phyloP scores from a whole-genome alignment of 129 eudicot species.

The Flaveria robusta region DNA sequence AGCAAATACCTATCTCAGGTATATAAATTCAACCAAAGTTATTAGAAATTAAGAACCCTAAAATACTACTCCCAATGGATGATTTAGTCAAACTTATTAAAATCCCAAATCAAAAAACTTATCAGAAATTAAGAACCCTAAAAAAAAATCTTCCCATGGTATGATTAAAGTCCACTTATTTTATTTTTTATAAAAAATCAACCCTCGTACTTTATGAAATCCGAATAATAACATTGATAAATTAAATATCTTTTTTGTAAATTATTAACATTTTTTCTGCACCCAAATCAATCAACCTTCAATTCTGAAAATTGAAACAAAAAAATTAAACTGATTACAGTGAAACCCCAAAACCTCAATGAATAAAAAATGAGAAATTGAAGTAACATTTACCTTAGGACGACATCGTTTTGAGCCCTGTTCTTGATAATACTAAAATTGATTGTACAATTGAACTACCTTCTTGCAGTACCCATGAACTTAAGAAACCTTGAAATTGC shows the following conservation, averaged over 20 bases:
- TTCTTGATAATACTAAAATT: conserved; percentile 39
- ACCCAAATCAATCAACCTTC: background rate
- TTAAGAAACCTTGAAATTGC: conserved; percentile 38
- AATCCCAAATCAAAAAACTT: too few relatives aligned
- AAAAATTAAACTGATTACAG: background rate
- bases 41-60: conserved; percentile 16
- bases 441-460: conserved; percentile 48
- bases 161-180: background rate
- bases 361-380: conserved; percentile 32
- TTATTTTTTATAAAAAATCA: background rate
- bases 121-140: too few relatives aligned
- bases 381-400: conserved; percentile 65
- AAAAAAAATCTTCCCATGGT: background rate
- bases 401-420: conserved; percentile 60
- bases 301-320: background rate
- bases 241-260: background rate
- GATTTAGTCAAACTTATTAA: too few relatives aligned
- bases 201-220: too few relatives aligned
- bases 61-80: background rate
- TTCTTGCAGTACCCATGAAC: conserved; percentile 29
- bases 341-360: conserved; percentile 17
- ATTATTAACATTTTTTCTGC: background rate
- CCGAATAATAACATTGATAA: background rate
- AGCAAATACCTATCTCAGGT: background rate
- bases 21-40: conserved; percentile 15